Base-by-base conservation (phyloP, 768 basidiomycete species). In the Kwoniella newhampshirensis region DNA sequence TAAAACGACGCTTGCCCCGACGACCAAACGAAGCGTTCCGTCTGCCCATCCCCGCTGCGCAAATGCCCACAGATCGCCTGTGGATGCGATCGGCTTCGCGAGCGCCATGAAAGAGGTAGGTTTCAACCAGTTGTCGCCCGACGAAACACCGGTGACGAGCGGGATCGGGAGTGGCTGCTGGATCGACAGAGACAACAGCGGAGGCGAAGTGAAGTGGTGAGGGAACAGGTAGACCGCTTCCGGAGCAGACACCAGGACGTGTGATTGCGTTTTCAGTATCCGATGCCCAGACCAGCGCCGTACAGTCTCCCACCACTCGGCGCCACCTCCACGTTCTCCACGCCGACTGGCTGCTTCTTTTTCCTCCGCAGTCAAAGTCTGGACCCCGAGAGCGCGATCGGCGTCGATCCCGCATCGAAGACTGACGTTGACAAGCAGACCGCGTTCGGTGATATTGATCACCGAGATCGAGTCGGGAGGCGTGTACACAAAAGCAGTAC, bases 391-490 rank as follows among this genome's bases (percentile, higher is more conserved):
- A 0, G 67, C 65, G 3, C 35, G 36, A 51, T 76, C 72, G 1
- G 63, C 61, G 55, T 77, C 76, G 35, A 77, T 60, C 2, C 74
- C 76, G 8, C 66, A 62, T 2, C 48, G 36, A 0, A 73, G 51
- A 1, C 59, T 59, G 13, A 74, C 51, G 43, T 75, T 65, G 44
- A 77, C 45, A 23, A 63, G 59, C 0, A 73, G 23, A 0, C 71
- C 70, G 42, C 70, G 62, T 11, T 74, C 71, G 0, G 68, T 67
- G 23, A 77, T 54, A 51, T 75, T 74, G 40, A 77, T 26, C 1
- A 77, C 51, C 11, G 57, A 40, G n/a, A 75, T 51, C 1, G 51
- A 45, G 8, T 69, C 60, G 2, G 74, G 73, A 7, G 55, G 52
- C 6, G 62, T 48, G 54, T 68, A 75, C 4, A 52, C 45, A 60